Evolutionary conservation across 2,329 filamentous ascomycete species (phyloP), one percentile per base, ranked within the genome.

Genomic region (Orbilia javanica): DNA sequence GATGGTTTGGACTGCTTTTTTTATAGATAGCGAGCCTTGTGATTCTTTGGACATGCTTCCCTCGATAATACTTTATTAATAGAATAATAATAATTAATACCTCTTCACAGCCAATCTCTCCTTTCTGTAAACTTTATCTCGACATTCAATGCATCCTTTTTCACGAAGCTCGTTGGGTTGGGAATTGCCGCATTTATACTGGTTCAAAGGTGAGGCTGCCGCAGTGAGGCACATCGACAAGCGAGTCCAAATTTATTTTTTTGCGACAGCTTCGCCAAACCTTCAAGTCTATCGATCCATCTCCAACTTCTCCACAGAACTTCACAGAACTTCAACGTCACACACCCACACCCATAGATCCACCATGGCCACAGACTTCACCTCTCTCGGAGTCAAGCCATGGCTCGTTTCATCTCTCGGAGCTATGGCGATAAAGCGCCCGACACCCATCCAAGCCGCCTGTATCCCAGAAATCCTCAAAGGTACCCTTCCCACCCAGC

Each of bases 381-480:
- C 90, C 18, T 88, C 89, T 10, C 85, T 97, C 64, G 86, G 89
- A 63, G 90, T 97, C 52, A 88, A 90, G 42, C 93, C 93, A 83
- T 99, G 96, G 96, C 90, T 99, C 3, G 90, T 96, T 1, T 89
- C 91, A 78, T 95, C 95, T 0, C 87, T 99, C 31, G 85, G 87
- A 20, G 87, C 88, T 29, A 90, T 93, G 88, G 93, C 94, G 31
- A 97, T 99, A 83, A 92, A 89, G 82, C 88, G 91, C 72, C 96
- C 96, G 0, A 99, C 96, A 0, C 91, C 92, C 15, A 98, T 99
- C 86, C 96, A 99, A 82, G 93, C 92, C 82, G 91, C 90, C 65
- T 97, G 93, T 83, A 98, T 99, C 82, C 94, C 95, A 0, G 92
- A 96, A 83, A 97, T 98, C 76, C 84, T 99, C 36, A 91, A 93